Conservation (phyloP, 441 rosid species). For the Aleurites moluccanus region DNA sequence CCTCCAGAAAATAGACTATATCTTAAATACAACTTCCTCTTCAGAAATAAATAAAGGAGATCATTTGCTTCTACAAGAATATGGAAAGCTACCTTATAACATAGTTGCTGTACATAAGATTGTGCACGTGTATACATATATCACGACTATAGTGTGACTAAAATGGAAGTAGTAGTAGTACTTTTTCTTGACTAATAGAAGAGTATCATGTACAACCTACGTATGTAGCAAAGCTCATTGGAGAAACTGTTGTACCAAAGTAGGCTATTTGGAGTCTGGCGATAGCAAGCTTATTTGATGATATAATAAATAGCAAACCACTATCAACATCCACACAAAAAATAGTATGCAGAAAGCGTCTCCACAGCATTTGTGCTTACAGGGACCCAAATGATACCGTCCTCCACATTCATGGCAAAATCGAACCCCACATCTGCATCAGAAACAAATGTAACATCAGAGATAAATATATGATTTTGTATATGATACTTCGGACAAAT, state of each 20-base stretch:
- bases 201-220: constrained; percentile 3
- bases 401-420: constrained; percentile 37
- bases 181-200: background rate
- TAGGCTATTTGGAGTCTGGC: background rate
- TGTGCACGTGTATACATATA: no score
- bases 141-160: no score
- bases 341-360: constrained; percentile 11
- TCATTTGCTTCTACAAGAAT: no score
- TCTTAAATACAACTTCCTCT: no score
- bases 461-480: background rate
- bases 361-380: constrained; percentile 18
- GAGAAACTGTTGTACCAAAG: background rate
- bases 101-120: no score
- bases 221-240: background rate
- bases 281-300: constrained; percentile 9
- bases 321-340: constrained; percentile 6
- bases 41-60: no score
- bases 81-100: no score
- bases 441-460: background rate
- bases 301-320: constrained; percentile 13
- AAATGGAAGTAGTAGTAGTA: background rate
- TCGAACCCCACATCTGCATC: constrained; percentile 31
- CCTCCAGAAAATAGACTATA: no score
- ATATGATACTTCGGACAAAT: background rate
- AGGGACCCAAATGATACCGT: constrained; percentile 18